phyloP scores from a whole-genome alignment of 495 filamentous ascomycete genomes.

The Pseudevernia furfuracea region DNA sequence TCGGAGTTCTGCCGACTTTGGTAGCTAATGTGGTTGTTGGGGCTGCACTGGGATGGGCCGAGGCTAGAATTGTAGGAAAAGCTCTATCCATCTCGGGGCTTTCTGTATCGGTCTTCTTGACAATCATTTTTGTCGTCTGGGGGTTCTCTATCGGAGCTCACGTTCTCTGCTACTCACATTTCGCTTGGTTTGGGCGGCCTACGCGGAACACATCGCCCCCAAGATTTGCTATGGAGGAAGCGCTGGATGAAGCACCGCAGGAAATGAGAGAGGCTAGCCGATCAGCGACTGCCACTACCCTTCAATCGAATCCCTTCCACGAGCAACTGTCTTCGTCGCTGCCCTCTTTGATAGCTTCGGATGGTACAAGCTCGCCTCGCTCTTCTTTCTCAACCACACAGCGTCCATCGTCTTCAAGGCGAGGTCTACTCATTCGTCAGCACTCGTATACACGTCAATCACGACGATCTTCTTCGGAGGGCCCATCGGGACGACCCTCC shows the following conservation, averaged over 20 bases:
- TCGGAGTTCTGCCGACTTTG: conserved; percentile 23
- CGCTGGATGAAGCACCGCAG: conserved; percentile 18
- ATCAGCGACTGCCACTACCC: conserved; percentile 17
- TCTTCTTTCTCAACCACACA: conserved; percentile 46
- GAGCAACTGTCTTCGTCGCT: conserved; percentile 22
- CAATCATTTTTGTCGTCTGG: conserved; percentile 30
- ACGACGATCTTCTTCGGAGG: conserved; percentile 24
- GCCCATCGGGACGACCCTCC: conserved; percentile 24
- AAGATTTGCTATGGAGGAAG: conserved; percentile 14
- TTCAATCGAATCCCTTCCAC: conserved; percentile 24
- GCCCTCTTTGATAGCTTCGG: conserved; percentile 31
- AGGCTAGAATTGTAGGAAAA: conserved; percentile 13
- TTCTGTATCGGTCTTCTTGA: conserved; percentile 23
- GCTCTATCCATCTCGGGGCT: conserved; percentile 1
- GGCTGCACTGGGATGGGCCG: conserved; percentile 28
- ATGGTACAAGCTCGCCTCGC: conserved; percentile 46
- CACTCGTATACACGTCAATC: conserved; percentile 30
- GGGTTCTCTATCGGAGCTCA: conserved; percentile 26
- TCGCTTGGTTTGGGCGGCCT: conserved; percentile 25
- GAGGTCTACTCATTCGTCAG: conserved; percentile 27
- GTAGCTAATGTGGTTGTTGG: conserved; percentile 16
- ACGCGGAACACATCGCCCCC: conserved; percentile 23
- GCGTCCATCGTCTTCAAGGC: conserved; percentile 45
- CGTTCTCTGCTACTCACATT: conserved; percentile 23
- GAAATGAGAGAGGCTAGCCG: conserved; percentile 25